Percentiles rank a stretch among this genome's conserved stretches.
phyloP scores from a whole-genome alignment of 2,329 filamentous ascomycete genomes.

The Parastagonospora nodorum region DNA sequence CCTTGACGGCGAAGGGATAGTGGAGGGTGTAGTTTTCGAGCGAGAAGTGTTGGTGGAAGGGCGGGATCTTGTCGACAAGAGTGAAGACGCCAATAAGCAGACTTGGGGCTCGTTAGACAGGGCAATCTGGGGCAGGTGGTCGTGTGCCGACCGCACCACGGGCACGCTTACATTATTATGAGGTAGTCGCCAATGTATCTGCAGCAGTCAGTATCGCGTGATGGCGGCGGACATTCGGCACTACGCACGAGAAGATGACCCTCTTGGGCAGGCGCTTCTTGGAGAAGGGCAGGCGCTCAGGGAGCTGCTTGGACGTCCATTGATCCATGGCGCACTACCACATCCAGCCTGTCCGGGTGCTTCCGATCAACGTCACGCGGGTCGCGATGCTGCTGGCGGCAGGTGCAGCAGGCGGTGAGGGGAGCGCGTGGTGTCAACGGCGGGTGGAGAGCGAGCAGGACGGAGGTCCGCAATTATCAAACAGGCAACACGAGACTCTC shows the following conservation, averaged over 20 bases:
- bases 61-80: conserved; percentile 59
- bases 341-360: conserved; percentile 17
- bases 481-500: conserved; percentile 30
- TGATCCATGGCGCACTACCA: conserved; percentile 39
- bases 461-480: conserved; percentile 22
- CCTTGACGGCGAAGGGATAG: conserved; percentile 62
- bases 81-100: conserved; percentile 58
- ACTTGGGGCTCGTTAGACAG: conserved; percentile 44
- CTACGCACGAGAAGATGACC: conserved; percentile 58
- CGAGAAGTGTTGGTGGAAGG: conserved; percentile 63
- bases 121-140: conserved; percentile 33
- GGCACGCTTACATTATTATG: conserved; percentile 58
- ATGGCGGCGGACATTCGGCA: neutral
- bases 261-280: conserved; percentile 57
- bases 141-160: conserved; percentile 31
- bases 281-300: conserved; percentile 58
- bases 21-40: conserved; percentile 61
- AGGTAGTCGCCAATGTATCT: conserved; percentile 65
- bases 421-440: conserved; percentile 11
- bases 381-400: conserved; percentile 4
- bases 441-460: conserved; percentile 10
- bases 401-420: conserved; percentile 12
- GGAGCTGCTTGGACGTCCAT: conserved; percentile 44
- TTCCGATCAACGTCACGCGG: conserved; percentile 14
- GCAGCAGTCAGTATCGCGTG: conserved; percentile 22